Base-by-base conservation (phyloP, 2,329 filamentous ascomycete species). In the Coleophoma cylindrospora region DNA sequence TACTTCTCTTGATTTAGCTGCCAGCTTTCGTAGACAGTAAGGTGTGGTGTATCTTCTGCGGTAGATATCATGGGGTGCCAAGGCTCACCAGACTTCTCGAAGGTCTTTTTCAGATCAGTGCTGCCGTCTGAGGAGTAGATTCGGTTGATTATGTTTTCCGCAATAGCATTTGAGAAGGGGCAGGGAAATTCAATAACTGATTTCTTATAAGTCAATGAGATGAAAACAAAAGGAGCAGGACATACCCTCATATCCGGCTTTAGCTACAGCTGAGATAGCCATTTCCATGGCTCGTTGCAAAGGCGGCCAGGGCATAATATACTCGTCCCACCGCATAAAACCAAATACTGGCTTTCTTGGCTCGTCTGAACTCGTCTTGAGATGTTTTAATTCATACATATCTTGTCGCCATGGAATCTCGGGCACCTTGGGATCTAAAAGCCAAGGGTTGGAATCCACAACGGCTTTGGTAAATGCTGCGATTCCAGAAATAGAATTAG, bases 321-420 rank as follows among this genome's bases (percentile, higher is more conserved):
- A 40, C 38, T 40, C 21, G 38, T 40, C 38, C 38, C 38, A 40
- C 68, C 65, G 70, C 38, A 40, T 40, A 12, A 40, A 6, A 17
- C 38, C 38, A 40, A 17, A 40, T n/a, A 40, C 38, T 5, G 38
- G 38, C 4, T 40, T 40, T 21, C 38, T 40, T 40, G n/a, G n/a
- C 19, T 11, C 11, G n/a, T n/a, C 38, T 40, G 10, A 40, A 10
- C 12, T 40, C 3, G 11, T 2, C 38, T 63, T 64, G 51, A 57
- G 40, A 6, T 38, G 36, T 7, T 14, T 17, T 17, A 38, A 38
- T 4, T 38, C 36, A 38, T n/a, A 38, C 36, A 15, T 17, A 17
- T 75, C 69, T 14, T 73, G 64, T 3, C 81, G 73, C 75, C 82
- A 88, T 0, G 83, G 83, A 0, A 88, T 68, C 13, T 84, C 80